These are phyloP conservation scores for Stropharia rugosoannulata DNA, from an alignment of 768 basidiomycete genomes.

Conservation along the genomic window DNA sequence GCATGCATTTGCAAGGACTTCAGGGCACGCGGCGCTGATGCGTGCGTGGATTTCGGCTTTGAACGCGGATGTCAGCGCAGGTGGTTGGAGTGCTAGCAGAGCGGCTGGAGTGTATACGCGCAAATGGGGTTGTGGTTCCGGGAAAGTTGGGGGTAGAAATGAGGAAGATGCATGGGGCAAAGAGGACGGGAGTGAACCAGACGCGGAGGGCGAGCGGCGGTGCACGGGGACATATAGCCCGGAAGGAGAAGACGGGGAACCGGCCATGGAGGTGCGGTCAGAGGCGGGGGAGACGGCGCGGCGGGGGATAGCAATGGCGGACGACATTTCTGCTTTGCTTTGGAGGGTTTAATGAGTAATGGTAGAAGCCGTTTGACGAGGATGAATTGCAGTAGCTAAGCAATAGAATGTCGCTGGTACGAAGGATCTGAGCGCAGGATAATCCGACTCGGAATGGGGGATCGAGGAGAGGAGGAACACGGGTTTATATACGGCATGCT, in stretches of 20 bases:
- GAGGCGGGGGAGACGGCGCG: not conserved
- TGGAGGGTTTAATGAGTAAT: too few species aligned
- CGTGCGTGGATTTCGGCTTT: not conserved
- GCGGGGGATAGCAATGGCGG: slow-evolving; percentile 3
- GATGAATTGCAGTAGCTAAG: too few species aligned
- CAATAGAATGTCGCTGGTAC: too few species aligned
- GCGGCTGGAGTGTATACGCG: not conserved
- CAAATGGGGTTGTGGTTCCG: not conserved
- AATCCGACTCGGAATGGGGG: too few species aligned
- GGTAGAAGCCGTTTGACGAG: too few species aligned
- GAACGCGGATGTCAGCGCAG: not conserved
- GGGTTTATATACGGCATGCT: too few species aligned
- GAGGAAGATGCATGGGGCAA: not conserved
- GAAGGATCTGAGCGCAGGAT: too few species aligned
- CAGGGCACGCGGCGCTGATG: slow-evolving; percentile 1
- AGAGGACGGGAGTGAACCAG: not conserved
- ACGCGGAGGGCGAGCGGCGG: not conserved
- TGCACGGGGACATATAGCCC: slow-evolving; percentile 2
- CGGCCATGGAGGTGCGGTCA: not conserved
- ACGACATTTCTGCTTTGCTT: not conserved
- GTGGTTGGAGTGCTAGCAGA: not conserved
- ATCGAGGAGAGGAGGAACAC: too few species aligned
- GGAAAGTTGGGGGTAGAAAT: not conserved
- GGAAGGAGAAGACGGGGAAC: not conserved
- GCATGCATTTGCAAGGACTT: not conserved